Evolutionary conservation across 2,329 filamentous ascomycete species (phyloP).

Genomic region (Emericellopsis cladophorae): DNA sequence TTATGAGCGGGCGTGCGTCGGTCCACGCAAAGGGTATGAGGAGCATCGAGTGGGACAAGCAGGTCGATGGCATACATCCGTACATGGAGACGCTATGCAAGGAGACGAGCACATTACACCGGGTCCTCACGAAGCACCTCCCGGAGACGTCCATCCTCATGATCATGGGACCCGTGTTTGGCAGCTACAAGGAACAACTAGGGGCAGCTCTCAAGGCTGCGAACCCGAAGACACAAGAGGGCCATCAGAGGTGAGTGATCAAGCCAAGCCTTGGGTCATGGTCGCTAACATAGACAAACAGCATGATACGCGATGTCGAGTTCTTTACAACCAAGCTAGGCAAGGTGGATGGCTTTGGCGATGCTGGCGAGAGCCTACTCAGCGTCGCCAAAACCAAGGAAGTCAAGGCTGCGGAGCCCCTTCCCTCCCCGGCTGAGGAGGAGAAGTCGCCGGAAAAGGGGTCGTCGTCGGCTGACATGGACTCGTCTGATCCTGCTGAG

Average conservation of each 20-base stretch:
- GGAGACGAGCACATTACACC: conserved; percentile 74
- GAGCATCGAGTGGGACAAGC: conserved; percentile 59
- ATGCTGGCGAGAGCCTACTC: conserved; percentile 57
- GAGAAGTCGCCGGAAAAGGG: not conserved
- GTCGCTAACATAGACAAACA: conserved; percentile 19
- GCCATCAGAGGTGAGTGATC: conserved; percentile 54
- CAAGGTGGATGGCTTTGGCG: conserved; percentile 68
- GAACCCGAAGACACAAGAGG: conserved; percentile 50
- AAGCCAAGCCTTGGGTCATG: not conserved
- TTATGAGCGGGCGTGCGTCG: conserved; percentile 69
- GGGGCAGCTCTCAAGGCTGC: conserved; percentile 56
- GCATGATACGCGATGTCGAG: conserved; percentile 66
- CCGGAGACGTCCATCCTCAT: conserved; percentile 63
- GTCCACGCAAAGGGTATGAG: conserved; percentile 65
- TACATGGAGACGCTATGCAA: conserved; percentile 84
- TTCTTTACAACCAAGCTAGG: conserved; percentile 58
- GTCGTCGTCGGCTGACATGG: not conserved
- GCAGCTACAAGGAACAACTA: conserved; percentile 69
- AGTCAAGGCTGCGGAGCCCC: conserved; percentile 14
- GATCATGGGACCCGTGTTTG: conserved; percentile 80
- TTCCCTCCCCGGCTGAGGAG: conserved; percentile 4
- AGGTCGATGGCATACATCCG: conserved; percentile 35
- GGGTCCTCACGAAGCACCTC: conserved; percentile 71
- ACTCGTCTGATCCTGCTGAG: not conserved
- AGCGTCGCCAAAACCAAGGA: conserved; percentile 51